Conservation (phyloP, 805 yeast species). For the Wickerhamomyces pijperi region DNA sequence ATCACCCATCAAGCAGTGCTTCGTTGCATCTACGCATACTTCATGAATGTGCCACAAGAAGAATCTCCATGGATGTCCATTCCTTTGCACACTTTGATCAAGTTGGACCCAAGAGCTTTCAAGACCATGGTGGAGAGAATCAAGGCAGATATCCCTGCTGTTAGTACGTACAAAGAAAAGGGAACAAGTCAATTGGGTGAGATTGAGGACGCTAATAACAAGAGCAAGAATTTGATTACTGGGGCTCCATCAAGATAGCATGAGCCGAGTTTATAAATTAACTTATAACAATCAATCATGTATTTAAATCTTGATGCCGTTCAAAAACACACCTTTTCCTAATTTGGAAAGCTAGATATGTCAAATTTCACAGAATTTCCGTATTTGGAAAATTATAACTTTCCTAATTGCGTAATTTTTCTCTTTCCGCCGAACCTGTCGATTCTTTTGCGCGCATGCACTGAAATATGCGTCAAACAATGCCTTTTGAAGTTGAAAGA, state of each 20-base stretch:
- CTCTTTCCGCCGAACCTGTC: no score
- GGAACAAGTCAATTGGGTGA: conserved; percentile 56
- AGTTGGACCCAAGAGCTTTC: conserved; percentile 91
- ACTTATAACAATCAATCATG: no score
- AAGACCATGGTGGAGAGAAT: conserved; percentile 80
- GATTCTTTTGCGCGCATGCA: no score
- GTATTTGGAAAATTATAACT: no score
- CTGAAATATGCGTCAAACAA: no score
- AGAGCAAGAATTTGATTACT: conserved; percentile 17
- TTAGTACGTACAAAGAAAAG: conserved; percentile 88
- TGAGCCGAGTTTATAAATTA: no score
- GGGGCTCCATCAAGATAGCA: conserved; percentile 13
- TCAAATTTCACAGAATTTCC: no score
- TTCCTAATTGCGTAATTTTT: no score
- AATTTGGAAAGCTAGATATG: no score
- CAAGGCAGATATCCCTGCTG: conserved; percentile 96
- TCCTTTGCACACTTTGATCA: conserved; percentile 89
- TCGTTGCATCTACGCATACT: conserved; percentile 93
- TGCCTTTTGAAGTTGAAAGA: no score
- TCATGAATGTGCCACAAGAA: conserved; percentile 97
- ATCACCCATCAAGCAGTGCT: conserved; percentile 97
- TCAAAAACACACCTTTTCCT: no score
- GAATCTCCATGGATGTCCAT: conserved; percentile 99
- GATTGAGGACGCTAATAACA: conserved; percentile 10
- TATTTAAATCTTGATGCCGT: no score